Evolutionary conservation across 352 stramenopile species (phyloP), one percentile per base, ranked within the genome.

Genomic region (Phytophthora hibernalis): DNA sequence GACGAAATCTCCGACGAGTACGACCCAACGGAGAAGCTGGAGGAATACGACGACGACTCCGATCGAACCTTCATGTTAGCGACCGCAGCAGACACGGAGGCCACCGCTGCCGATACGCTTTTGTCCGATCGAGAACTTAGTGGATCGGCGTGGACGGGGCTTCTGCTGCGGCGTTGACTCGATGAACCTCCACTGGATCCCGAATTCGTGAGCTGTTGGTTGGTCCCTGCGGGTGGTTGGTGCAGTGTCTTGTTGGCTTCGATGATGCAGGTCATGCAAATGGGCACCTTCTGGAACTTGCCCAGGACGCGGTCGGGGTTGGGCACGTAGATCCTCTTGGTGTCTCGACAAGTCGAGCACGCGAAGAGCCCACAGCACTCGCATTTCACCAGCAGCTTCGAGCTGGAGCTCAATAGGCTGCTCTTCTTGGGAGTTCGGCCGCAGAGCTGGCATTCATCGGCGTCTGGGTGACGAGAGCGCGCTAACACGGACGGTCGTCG

Each of bases 281-380:
- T 44, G 2, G 69, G 53, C 16, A 84, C 63, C 49, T 80, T 84
- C 45, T 78, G 54, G 51, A 84, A 84, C 31, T 70, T 74, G 13
- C 76, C 76, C 30, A 84, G 53, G 54, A 84, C 58, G 24, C 64
- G 63, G 16, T 83, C 72, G 3, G 54, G 5, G 54, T 79, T 76
- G 3, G 63, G 62, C 28, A 83, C 54, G 54, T 85, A 90, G 38
- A 90, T 74, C 35, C 61, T 67, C 64, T 84, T 85, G 49, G 72
- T 45, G 9, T 68, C 64, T 8, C 80, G 74, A 45, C 81, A 90
- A 2, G 68, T 80, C 20, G 76, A 61, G 50, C 81, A 90, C 24
- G 80, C 68, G 26, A 82, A 78, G n/a, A 83, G 52, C 0, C 74
- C 79, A 28, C 81, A 90, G 18, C 78, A 70, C 30, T 75, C 62